Base-by-base conservation (phyloP, 495 filamentous ascomycete species). In the Penicillium nucicola region DNA sequence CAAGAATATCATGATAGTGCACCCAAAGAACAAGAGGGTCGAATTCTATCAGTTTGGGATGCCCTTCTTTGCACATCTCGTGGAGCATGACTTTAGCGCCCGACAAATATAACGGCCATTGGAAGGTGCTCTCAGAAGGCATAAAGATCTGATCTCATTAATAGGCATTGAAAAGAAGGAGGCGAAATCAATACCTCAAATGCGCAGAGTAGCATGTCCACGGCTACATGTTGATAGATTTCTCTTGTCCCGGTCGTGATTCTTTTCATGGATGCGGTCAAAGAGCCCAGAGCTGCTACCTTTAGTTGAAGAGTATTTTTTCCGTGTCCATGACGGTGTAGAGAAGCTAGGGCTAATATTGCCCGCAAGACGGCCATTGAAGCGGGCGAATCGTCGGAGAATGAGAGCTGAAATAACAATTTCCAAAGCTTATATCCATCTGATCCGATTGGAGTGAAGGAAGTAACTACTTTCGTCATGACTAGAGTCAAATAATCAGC, bases 1-100 rank as follows among this genome's bases (percentile, higher is more conserved):
- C 52, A 5, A 55, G 18, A 25, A 55, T 44, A 45, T 55, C 52
- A 23, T 55, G 52, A 33, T 55, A 55, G 19, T 55, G 45, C n/a
- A 55, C 45, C 43, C 44, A 47, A 22, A 48, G 37, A n/a, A 55
- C 13, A 20, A 55, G 45, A 12, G 30, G 8, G 19, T 48, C 52
- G 17, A 44, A 35, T n/a, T 55, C 52, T 18, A 37, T 33, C 2
- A 49, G 45, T 22, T 49, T 35, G 20, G 31, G 38, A n/a, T 43
- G 45, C 5, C 32, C 45, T 8, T 38, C 38, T 5, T 48, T 20
- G n/a, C 45, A 48, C 2, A 49, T 43, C 7, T 31, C 5, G 36
- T 55, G 44, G 14, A 55, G 52, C 45, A 55, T 49, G n/a, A 12
- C 44, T 12, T 55, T 55, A 13, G 45, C 52, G 4, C 52, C 52